Percentiles rank a stretch among this genome's conserved stretches.
phyloP scores from a whole-genome alignment of 176 grass and related monocot species.

The Panicum miliaceum region DNA sequence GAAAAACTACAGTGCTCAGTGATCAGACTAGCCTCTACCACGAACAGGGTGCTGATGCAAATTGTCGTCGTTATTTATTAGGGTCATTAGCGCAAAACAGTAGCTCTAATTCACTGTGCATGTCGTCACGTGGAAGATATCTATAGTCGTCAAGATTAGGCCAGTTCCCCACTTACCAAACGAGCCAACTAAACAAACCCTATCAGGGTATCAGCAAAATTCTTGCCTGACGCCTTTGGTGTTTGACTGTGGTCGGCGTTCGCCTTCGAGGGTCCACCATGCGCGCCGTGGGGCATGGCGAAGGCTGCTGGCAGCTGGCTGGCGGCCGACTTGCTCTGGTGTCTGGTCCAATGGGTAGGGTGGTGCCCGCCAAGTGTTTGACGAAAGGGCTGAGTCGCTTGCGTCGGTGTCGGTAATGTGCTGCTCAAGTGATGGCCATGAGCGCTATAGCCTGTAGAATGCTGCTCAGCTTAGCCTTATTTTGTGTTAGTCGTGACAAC shows the following conservation, averaged over 20 bases:
- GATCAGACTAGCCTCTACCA: neutral
- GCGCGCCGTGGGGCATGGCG: too few species aligned
- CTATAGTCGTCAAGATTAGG: conserved; percentile 1
- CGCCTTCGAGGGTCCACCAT: conserved; percentile 14
- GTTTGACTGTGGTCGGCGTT: neutral
- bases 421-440: neutral
- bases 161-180: neutral
- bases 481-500: neutral
- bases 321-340: neutral
- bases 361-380: conserved; percentile 39
- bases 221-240: neutral
- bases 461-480: neutral
- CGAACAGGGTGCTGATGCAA: neutral
- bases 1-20: neutral
- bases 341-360: neutral
- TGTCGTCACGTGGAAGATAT: neutral
- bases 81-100: neutral
- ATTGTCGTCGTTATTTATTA: neutral
- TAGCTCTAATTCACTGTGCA: neutral
- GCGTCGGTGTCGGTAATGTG: neutral
- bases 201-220: neutral
- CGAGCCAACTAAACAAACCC: neutral
- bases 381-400: conserved; percentile 20
- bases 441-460: neutral
- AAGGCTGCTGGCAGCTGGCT: neutral